These are phyloP conservation scores for Nitzschia sp. DNA, from an alignment of 108 stramenopile species.

Conservation along the genomic window DNA sequence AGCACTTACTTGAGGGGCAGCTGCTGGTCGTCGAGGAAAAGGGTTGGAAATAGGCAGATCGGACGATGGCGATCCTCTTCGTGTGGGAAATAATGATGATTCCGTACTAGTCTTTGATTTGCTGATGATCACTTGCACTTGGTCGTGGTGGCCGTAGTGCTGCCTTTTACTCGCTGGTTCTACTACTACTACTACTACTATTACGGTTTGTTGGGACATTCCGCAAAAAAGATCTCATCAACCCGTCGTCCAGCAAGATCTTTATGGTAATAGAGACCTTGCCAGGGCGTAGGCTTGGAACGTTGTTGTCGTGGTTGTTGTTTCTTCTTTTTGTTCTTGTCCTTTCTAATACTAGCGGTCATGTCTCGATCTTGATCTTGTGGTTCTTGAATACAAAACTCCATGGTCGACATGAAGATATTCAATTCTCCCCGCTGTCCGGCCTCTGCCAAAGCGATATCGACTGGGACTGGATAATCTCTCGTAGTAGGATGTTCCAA, in stretches of 20 bases:
- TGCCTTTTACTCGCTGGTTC: too few relatives aligned
- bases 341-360: background rate
- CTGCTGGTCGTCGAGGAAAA: too few relatives aligned
- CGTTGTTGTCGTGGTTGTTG: background rate
- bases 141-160: too few relatives aligned
- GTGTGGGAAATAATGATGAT: too few relatives aligned
- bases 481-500: background rate
- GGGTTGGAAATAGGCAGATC: too few relatives aligned
- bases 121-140: too few relatives aligned
- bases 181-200: too few relatives aligned
- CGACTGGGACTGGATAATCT: constrained; percentile 6
- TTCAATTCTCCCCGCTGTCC: background rate
- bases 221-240: constrained; percentile 3
- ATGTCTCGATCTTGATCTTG: background rate
- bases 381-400: constrained; percentile 2
- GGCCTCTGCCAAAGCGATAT: background rate
- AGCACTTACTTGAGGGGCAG: too few relatives aligned
- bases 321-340: background rate
- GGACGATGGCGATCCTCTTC: too few relatives aligned
- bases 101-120: too few relatives aligned
- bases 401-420: background rate
- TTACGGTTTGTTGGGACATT: constrained; percentile 11
- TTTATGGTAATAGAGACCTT: background rate
- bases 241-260: background rate
- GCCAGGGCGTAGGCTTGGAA: background rate